These are phyloP conservation scores for Aspergillus aculeatus DNA, from an alignment of 2,329 filamentous ascomycete genomes.

Conservation along the genomic window DNA sequence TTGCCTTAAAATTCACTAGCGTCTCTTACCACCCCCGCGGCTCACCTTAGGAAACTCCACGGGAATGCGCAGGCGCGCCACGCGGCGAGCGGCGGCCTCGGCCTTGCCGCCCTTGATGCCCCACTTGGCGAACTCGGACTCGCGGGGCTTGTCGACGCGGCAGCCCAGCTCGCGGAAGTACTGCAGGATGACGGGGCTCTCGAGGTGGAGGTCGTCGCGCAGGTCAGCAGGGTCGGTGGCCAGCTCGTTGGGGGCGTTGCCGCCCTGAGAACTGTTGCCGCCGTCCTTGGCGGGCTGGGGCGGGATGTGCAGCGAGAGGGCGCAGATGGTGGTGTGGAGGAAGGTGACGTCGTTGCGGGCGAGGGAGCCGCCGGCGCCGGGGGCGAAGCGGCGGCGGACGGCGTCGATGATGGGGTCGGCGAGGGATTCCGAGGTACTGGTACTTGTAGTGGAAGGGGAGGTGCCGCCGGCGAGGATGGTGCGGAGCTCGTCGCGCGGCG, in stretches of 20 bases:
- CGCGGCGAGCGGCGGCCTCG: slow-evolving; percentile 50
- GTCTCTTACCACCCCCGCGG: slow-evolving; percentile 36
- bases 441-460: slow-evolving; percentile 9
- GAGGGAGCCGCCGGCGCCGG: slow-evolving; percentile 32
- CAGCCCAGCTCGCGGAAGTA: slow-evolving; percentile 50
- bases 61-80: slow-evolving; percentile 74
- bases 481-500: slow-evolving; percentile 41
- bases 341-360: slow-evolving; percentile 43
- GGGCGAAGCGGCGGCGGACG: slow-evolving; percentile 44
- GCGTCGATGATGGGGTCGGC: slow-evolving; percentile 42
- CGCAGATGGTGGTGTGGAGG: slow-evolving; percentile 48
- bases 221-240: slow-evolving; percentile 47
- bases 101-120: slow-evolving; percentile 60
- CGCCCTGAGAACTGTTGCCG: slow-evolving; percentile 35
- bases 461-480: slow-evolving; percentile 33
- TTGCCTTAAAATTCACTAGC: not conserved
- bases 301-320: slow-evolving; percentile 47
- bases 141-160: slow-evolving; percentile 41
- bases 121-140: slow-evolving; percentile 43
- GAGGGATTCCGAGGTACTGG: slow-evolving; percentile 19
- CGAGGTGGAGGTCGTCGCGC: slow-evolving; percentile 45
- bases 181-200: slow-evolving; percentile 35
- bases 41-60: slow-evolving; percentile 73
- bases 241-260: slow-evolving; percentile 38
- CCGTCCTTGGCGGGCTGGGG: slow-evolving; percentile 40